Evolutionary conservation across 140 eudicot genomes (phyloP), one percentile per base, ranked within the genome.

Genomic region (Erigeron philadelphicus): DNA sequence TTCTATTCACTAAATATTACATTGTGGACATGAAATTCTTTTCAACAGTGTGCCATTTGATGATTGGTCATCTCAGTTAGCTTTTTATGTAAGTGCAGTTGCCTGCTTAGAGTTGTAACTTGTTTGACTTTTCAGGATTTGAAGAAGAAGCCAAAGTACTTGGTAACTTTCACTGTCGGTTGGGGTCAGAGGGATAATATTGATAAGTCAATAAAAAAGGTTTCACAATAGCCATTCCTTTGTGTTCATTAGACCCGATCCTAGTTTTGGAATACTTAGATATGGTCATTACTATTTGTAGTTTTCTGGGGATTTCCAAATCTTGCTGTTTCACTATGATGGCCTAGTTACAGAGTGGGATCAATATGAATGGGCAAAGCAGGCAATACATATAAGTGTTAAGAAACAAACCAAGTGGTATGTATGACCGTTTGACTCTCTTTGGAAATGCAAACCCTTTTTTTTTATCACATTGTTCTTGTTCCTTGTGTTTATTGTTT

Each of bases 161-260:
- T 93, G 74, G 84, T 93, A 67, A 83, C 98, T 19, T 93, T 93
- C 70, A 93, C 98, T 40, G 98, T 93, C 18, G 98, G 98, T 75
- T 86, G 79, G 83, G 90, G 82, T 72, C 96, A 88, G 79, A 89
- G 81, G 81, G 73, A 81, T 58, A 93, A 86, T 75, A 89, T 93
- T 69, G 84, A 93, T 75, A 79, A 78, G 73, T 88, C 93, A 52
- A 84, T 93, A 19, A 89, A 81, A 72, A 93, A 89, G 95, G 98
- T 93, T 68, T 58, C 60, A 8, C 40, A 19, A 35, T 35, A 53
- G 19, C 44, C 11, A 6, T n/a, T 45, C 15, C 59, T 69, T 69
- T 40, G 23, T 72, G 47, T 47, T 61, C 61, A 55, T 21, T 35
- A 43, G 9, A 64, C 16, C 25, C 65, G 13, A 72, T 72, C 42